phyloP scores from a whole-genome alignment of 768 basidiomycete species.

The Russula dissimulans region DNA sequence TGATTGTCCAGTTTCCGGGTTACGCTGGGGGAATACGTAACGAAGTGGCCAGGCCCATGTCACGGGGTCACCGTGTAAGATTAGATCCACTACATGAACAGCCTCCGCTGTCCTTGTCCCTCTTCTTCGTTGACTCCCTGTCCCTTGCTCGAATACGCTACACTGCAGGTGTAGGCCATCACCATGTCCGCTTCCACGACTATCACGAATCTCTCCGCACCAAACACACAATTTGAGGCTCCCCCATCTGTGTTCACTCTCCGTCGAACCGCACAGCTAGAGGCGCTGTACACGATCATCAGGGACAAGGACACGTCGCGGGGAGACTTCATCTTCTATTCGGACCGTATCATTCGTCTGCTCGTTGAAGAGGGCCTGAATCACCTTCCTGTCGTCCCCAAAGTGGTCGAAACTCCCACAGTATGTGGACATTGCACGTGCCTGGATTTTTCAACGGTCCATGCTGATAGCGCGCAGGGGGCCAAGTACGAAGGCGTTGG shows the following conservation, averaged over 20 bases:
- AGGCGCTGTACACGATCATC: slow-evolving; percentile 93
- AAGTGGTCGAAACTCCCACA: slow-evolving; percentile 76
- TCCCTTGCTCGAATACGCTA: neutral
- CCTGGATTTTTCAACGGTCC: no score
- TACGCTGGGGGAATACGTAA: no score
- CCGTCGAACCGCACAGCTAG: slow-evolving; percentile 85
- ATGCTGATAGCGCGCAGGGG: slow-evolving; percentile 39
- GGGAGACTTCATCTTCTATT: slow-evolving; percentile 95
- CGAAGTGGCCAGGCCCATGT: neutral
- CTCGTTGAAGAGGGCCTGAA: slow-evolving; percentile 85
- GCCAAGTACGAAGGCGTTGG: slow-evolving; percentile 82
- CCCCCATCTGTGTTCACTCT: slow-evolving; percentile 85
- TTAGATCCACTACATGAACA: no score
- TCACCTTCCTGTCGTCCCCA: slow-evolving; percentile 67
- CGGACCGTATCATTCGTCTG: slow-evolving; percentile 80
- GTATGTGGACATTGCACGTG: slow-evolving; percentile 28
- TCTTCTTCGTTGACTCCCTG: neutral
- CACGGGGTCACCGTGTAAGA: neutral
- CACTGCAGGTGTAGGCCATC: neutral
- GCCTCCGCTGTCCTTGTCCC: no score
- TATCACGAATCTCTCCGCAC: neutral
- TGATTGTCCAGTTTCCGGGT: no score
- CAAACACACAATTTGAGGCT: slow-evolving; percentile 23
- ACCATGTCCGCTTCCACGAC: slow-evolving; percentile 5
- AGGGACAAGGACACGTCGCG: slow-evolving; percentile 77